Conservation (phyloP, 441 rosid genomes). For the Syzygium syzygioides region DNA sequence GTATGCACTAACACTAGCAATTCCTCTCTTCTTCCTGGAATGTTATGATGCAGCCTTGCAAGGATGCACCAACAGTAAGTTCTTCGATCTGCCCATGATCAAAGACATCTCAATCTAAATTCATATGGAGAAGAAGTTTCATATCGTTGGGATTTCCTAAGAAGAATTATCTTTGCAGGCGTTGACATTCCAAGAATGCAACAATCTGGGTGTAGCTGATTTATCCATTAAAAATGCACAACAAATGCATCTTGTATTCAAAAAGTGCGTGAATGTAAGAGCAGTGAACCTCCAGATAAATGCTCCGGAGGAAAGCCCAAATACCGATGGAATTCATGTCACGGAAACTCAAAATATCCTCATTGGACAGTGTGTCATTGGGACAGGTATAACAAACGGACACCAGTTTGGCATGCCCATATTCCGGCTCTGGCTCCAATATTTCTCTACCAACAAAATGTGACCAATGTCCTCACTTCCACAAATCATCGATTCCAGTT, state of each 20-base stretch:
- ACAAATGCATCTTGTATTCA: conserved; percentile 68
- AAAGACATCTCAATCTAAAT: background rate
- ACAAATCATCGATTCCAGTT: background rate
- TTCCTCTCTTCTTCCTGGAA: background rate
- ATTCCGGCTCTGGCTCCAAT: background rate
- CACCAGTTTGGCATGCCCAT: background rate
- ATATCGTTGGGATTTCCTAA: background rate
- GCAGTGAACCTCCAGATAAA: conserved; percentile 42
- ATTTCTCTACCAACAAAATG: background rate
- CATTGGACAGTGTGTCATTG: conserved; percentile 43
- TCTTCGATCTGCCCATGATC: background rate
- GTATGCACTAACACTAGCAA: background rate
- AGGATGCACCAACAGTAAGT: conserved; percentile 16
- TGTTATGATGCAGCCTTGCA: conserved; percentile 12
- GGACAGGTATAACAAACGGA: conserved; percentile 42
- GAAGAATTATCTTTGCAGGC: conserved; percentile 4
- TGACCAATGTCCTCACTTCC: background rate
- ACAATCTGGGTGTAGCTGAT: conserved; percentile 11
- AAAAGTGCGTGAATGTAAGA: conserved; percentile 44
- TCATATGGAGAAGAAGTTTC: background rate
- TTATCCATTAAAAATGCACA: conserved; percentile 41
- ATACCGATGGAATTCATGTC: conserved; percentile 91
- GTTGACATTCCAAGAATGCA: conserved; percentile 11
- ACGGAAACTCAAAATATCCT: conserved; percentile 47
- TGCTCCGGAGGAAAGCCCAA: conserved; percentile 75